Base-by-base conservation (phyloP, 1,139 yeast species). In the Chernovozyma sophiae-reginae region DNA sequence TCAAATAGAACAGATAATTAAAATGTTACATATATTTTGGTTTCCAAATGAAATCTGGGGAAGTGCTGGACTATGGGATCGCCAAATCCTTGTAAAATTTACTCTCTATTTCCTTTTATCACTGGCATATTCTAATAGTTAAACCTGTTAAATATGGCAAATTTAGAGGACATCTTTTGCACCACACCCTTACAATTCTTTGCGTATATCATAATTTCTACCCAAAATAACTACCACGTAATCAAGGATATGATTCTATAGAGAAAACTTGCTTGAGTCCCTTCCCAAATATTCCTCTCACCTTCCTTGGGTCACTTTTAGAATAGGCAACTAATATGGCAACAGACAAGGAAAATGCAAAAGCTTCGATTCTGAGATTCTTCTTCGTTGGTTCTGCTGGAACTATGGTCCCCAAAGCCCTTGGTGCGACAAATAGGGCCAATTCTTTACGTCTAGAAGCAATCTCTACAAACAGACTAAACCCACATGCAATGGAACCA, bases 391-490 rank as follows among this genome's bases (percentile, higher is more conserved):
- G 51, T 17, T 56, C 60, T 8, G 58, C 35, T 5, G 65, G 57
- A 7, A 63, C 53, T 27, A 64, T 41, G 11, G 69, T 62, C 6
- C 68, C 69, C 40, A 63, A 47, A 5, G 65, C 70, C 34, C 66
- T 43, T 3, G 70, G 70, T 4, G 68, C 65, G 19, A 63, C 69
- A 42, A 64, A 64, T 32, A 64, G 51, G 0, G 69, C 69, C 57
- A 64, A 61, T 44, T 64, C 70, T 44, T 63, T 63, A 33, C 70
- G 55, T 30, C 70, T 50, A 37, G 52, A 62, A 7, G 61, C 52
- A 1, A 56, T 48, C 34, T 64, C 70, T 14, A 64, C 48, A 37
- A 62, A 59, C 19, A 64, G 51, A 33, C 68, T 58, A 38, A 62
- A 57, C 12, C 70, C 70, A 43, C 66, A 61, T 25, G 52, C 45